phyloP scores from a whole-genome alignment of 2,329 filamentous ascomycete genomes.

The Ceratocystis variospora region DNA sequence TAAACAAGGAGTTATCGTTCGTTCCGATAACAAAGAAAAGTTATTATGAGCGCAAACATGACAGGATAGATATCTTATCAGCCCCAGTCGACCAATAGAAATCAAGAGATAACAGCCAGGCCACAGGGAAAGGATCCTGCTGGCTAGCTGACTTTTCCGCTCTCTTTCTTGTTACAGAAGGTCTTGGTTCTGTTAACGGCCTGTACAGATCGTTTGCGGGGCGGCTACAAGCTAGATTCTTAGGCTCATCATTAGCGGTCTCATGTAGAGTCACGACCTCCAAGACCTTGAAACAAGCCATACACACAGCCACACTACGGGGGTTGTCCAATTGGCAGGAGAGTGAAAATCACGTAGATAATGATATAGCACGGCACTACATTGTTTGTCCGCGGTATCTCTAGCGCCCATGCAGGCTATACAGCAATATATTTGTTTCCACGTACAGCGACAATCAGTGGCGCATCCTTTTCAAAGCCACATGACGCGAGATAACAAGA shows the following conservation, averaged over 20 bases:
- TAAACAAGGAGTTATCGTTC: not conserved
- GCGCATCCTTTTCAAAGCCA: too few species aligned
- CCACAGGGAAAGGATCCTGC: not conserved
- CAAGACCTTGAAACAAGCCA: not conserved
- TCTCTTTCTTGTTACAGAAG: not conserved
- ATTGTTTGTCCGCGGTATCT: not conserved
- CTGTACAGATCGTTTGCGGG: not conserved
- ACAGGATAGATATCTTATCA: constrained; percentile 5
- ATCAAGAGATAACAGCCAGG: not conserved
- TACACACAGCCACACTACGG: not conserved
- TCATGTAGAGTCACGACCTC: not conserved
- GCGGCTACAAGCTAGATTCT: not conserved
- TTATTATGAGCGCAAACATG: not conserved
- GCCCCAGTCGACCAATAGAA: not conserved
- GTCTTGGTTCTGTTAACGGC: not conserved
- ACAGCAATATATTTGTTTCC: too few species aligned
- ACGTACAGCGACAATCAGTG: too few species aligned
- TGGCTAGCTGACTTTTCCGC: not conserved
- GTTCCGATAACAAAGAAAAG: not conserved
- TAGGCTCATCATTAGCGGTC: not conserved
- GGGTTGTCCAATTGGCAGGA: not conserved
- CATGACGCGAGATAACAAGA: too few species aligned
- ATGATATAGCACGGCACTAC: not conserved
- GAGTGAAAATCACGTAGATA: not conserved
- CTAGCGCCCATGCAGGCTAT: too few species aligned